A percentile compares a stretch with the other conserved stretches of the same genome.
phyloP scores from a whole-genome alignment of 331 rosid genomes.

The Malus hybrid region DNA sequence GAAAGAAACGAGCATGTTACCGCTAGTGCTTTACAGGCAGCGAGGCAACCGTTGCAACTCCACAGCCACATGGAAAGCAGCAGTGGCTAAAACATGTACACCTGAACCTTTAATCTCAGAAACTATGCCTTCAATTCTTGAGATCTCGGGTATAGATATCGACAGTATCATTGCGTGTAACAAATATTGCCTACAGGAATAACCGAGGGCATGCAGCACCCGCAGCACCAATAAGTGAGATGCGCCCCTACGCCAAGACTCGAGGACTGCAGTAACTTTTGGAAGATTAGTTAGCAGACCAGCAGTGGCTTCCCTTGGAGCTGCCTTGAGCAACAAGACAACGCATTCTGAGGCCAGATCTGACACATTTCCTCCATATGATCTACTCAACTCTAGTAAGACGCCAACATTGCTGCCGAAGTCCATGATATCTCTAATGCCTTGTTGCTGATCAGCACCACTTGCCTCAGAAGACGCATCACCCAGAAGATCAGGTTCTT shows the following conservation, averaged over 20 bases:
- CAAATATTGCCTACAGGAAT: constrained; percentile 79
- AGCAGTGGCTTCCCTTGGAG: constrained; percentile 94
- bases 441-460: constrained; percentile 61
- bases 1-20: constrained; percentile 13
- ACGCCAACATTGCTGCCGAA: constrained; percentile 72
- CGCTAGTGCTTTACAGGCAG: constrained; percentile 45
- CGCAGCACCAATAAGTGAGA: constrained; percentile 52
- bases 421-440: constrained; percentile 77
- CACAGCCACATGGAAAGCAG: constrained; percentile 64
- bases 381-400: constrained; percentile 66
- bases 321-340: constrained; percentile 65
- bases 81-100: constrained; percentile 47
- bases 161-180: constrained; percentile 87
- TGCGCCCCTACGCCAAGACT: constrained; percentile 58
- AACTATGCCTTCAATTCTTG: constrained; percentile 62
- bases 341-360: constrained; percentile 82
- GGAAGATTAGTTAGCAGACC: constrained; percentile 80
- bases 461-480: constrained; percentile 40
- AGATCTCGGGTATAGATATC: constrained; percentile 64
- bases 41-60: constrained; percentile 96
- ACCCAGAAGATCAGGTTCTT: constrained; percentile 61
- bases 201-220: constrained; percentile 70
- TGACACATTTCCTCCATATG: constrained; percentile 39
- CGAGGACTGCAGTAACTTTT: constrained; percentile 59
- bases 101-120: constrained; percentile 72